Conservation (phyloP, 495 filamentous ascomycete species). For the Penicillium desertorum region DNA sequence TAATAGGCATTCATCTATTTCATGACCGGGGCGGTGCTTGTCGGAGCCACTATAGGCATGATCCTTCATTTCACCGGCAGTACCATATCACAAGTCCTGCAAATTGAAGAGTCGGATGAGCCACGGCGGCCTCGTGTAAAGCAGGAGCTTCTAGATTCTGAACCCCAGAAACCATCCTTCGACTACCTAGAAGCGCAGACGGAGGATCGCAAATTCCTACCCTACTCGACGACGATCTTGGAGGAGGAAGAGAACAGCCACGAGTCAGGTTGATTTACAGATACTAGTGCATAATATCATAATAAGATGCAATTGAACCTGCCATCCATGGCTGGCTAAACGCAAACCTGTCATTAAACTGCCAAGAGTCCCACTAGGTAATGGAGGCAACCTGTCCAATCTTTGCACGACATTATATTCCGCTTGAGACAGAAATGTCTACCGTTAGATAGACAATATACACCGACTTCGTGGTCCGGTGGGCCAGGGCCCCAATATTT, state of each 20-base stretch:
- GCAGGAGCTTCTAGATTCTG: conserved; percentile 2
- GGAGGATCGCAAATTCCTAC: conserved; percentile 43
- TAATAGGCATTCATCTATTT: conserved; percentile 28
- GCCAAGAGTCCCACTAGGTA: neutral
- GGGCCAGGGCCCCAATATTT: neutral
- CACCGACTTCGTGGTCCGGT: neutral
- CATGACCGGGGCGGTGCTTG: conserved; percentile 23
- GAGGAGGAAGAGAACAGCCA: conserved; percentile 59
- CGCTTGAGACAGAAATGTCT: neutral
- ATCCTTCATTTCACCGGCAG: conserved; percentile 19
- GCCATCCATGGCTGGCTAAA: neutral
- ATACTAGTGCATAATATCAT: neutral
- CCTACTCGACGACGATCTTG: conserved; percentile 59
- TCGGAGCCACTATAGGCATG: conserved; percentile 24
- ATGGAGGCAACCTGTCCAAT: neutral
- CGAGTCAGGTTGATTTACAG: conserved; percentile 21
- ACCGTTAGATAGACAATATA: neutral
- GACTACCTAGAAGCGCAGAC: conserved; percentile 38
- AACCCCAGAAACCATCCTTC: conserved; percentile 27
- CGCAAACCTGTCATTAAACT: neutral
- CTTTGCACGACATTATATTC: neutral
- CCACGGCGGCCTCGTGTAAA: conserved; percentile 12
- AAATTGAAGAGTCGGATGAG: conserved; percentile 15
- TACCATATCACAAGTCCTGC: conserved; percentile 21
- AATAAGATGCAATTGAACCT: neutral